phyloP scores from a whole-genome alignment of 2,329 filamentous ascomycete genomes.

The Ceratocystis harringtonii region DNA sequence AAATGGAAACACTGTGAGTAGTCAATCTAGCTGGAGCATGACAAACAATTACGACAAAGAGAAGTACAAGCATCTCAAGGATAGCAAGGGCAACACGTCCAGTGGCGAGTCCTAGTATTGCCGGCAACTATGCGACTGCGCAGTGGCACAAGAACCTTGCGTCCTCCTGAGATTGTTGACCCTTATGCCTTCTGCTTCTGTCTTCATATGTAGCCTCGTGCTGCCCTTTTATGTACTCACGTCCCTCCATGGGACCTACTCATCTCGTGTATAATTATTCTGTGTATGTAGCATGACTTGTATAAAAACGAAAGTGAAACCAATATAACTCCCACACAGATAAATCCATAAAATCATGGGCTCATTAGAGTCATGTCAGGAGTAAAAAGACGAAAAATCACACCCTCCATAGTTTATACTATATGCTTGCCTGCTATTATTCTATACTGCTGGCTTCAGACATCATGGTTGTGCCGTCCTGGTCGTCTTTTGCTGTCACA shows the following conservation, averaged over 20 bases:
- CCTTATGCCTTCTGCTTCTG: too few relatives aligned
- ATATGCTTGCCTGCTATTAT: neutral
- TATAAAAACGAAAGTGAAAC: slow-evolving; percentile 5
- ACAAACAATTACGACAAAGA: slow-evolving; percentile 17
- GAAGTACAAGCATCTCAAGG: slow-evolving; percentile 14
- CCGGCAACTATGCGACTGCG: too few relatives aligned
- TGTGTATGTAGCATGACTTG: neutral
- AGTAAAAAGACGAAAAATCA: neutral
- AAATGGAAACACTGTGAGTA: slow-evolving; percentile 29
- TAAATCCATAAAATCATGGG: slow-evolving; percentile 9
- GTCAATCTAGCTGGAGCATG: slow-evolving; percentile 22
- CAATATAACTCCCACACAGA: slow-evolving; percentile 2
- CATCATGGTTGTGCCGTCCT: slow-evolving; percentile 12
- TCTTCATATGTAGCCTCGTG: neutral
- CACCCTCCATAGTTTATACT: neutral
- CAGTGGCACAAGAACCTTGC: too few relatives aligned
- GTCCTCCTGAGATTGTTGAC: too few relatives aligned
- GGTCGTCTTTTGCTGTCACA: slow-evolving; percentile 2
- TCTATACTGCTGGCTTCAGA: slow-evolving; percentile 13
- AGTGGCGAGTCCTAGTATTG: neutral
- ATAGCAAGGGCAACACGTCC: neutral
- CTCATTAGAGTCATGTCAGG: neutral
- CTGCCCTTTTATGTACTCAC: neutral
- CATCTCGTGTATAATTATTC: neutral
- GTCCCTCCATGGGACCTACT: neutral